Percentiles rank a stretch among this genome's conserved stretches.
These are phyloP conservation scores for Clarireedia paspali DNA, from an alignment of 2,329 filamentous ascomycete species.

Conservation along the genomic window DNA sequence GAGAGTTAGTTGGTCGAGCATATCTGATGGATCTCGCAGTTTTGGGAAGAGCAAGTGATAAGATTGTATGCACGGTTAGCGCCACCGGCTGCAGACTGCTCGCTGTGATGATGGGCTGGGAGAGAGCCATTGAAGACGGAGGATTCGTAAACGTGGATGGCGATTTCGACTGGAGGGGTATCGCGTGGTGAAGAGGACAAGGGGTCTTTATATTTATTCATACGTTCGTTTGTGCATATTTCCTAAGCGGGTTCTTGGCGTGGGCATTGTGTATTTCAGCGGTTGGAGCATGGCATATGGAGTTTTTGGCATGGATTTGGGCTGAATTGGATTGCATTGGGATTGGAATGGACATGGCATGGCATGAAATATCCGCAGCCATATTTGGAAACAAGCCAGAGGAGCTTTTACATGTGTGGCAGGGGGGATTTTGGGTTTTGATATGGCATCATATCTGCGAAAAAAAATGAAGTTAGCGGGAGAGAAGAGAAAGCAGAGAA, in stretches of 20 bases:
- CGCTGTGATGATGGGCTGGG: constrained; percentile 84
- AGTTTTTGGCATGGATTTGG: neutral
- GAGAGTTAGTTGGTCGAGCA: constrained; percentile 69
- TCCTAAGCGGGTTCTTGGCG: neutral
- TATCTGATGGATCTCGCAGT: constrained; percentile 78
- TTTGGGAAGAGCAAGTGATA: constrained; percentile 59
- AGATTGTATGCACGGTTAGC: constrained; percentile 69
- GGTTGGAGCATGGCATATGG: neutral
- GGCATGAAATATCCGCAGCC: too few species aligned
- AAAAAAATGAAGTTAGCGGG: too few species aligned
- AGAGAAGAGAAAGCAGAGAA: too few species aligned
- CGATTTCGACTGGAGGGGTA: constrained; percentile 50
- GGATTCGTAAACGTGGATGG: constrained; percentile 78
- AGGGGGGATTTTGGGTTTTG: too few species aligned
- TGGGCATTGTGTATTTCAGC: neutral
- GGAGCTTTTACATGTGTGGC: too few species aligned
- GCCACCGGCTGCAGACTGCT: constrained; percentile 65
- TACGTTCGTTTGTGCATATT: neutral
- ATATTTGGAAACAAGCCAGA: too few species aligned
- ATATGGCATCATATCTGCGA: too few species aligned
- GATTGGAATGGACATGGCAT: too few species aligned
- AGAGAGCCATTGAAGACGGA: constrained; percentile 50
- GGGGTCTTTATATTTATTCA: neutral
- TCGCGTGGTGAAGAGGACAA: constrained; percentile 23
- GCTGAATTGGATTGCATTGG: too few species aligned